Percentiles rank a stretch among this genome's conserved stretches.
phyloP scores from a whole-genome alignment of 2,329 filamentous ascomycete genomes.

The Pseudopyricularia cyperi region DNA sequence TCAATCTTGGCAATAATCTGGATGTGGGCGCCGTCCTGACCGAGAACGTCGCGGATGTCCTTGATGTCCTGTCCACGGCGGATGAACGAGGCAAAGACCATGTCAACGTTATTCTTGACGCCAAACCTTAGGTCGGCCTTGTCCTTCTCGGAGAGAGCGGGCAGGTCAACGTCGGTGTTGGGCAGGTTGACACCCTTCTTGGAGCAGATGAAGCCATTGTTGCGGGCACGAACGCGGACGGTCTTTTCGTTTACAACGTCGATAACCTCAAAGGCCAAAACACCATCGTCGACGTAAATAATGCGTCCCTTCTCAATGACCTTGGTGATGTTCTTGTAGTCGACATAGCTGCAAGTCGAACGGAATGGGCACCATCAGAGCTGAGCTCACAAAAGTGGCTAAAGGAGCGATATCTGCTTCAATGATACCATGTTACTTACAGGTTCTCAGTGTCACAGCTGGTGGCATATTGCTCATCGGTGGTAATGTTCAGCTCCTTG shows the following conservation, averaged over 20 bases:
- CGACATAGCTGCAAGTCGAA: slow-evolving; percentile 57
- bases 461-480: slow-evolving; percentile 82
- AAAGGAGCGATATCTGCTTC: not conserved
- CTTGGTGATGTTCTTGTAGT: slow-evolving; percentile 99
- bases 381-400: not conserved
- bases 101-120: slow-evolving; percentile 97
- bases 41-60: slow-evolving; percentile 83
- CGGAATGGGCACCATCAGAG: not conserved
- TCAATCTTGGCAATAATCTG: slow-evolving; percentile 99
- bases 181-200: slow-evolving; percentile 99
- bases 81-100: slow-evolving; percentile 98
- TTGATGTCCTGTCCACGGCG: slow-evolving; percentile 86
- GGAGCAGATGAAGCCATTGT: slow-evolving; percentile 98
- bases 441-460: slow-evolving; percentile 84
- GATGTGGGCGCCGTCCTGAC: slow-evolving; percentile 85
- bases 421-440: slow-evolving; percentile 36
- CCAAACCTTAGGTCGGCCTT: slow-evolving; percentile 87
- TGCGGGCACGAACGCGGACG: slow-evolving; percentile 73
- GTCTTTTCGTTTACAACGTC: slow-evolving; percentile 82
- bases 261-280: slow-evolving; percentile 90
- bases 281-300: slow-evolving; percentile 97
- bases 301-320: slow-evolving; percentile 83
- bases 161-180: slow-evolving; percentile 96
- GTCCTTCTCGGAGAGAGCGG: slow-evolving; percentile 96
- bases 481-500: slow-evolving; percentile 86